These are phyloP conservation scores for Penicillium oxalicum DNA, from an alignment of 2,329 filamentous ascomycete species.

Conservation along the genomic window DNA sequence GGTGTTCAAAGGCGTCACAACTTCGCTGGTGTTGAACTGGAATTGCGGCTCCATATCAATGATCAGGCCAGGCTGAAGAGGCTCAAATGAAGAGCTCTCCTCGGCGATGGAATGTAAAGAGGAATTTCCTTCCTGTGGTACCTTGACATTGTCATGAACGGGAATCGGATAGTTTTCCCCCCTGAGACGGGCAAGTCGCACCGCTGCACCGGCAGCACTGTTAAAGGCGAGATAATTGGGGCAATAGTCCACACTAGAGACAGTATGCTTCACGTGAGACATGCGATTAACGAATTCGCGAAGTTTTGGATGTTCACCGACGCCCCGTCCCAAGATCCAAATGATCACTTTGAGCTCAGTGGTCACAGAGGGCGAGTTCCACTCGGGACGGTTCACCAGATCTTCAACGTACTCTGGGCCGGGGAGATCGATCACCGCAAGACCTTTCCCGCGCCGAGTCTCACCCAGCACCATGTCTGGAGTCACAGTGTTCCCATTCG, in stretches of 20 bases:
- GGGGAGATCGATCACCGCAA: slow-evolving; percentile 77
- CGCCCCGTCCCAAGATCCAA: slow-evolving; percentile 71
- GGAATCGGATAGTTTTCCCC: slow-evolving; percentile 66
- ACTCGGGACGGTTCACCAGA: slow-evolving; percentile 67
- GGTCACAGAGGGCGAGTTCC: slow-evolving; percentile 60
- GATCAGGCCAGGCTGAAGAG: slow-evolving; percentile 39
- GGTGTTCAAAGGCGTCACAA: slow-evolving; percentile 25
- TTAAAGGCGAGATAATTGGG: slow-evolving; percentile 69
- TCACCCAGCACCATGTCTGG: slow-evolving; percentile 80
- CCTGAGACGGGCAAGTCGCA: slow-evolving; percentile 67
- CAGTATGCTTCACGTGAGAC: slow-evolving; percentile 61
- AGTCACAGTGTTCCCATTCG: slow-evolving; percentile 64
- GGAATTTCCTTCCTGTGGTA: slow-evolving; percentile 33
- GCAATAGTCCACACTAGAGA: slow-evolving; percentile 68
- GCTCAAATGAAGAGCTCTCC: slow-evolving; percentile 22
- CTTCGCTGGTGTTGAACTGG: slow-evolving; percentile 26
- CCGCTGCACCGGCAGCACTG: slow-evolving; percentile 59
- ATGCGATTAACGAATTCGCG: slow-evolving; percentile 63
- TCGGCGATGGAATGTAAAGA: background rate
- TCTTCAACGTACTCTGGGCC: slow-evolving; percentile 62
- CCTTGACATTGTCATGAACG: slow-evolving; percentile 53
- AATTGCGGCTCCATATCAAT: slow-evolving; percentile 45
- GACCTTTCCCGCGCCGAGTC: slow-evolving; percentile 60
- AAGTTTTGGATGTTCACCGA: slow-evolving; percentile 59
- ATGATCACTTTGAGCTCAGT: slow-evolving; percentile 61